A percentile compares a stretch with the other conserved stretches of the same genome.
Conservation (phyloP, 2,329 filamentous ascomycete species). For the Sarocladium oryzae region DNA sequence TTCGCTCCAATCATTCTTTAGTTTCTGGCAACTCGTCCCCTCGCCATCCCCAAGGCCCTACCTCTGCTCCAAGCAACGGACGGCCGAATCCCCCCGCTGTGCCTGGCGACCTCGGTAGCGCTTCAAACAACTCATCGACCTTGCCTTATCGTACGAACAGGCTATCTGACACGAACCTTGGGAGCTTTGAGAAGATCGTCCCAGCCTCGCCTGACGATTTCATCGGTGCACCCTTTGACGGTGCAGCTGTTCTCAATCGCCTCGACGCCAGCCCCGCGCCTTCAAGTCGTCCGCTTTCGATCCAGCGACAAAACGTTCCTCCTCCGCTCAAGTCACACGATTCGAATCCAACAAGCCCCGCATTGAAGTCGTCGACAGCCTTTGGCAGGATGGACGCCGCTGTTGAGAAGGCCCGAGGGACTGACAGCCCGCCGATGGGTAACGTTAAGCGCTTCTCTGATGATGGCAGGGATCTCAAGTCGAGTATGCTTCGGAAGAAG, state of each 20-base stretch:
- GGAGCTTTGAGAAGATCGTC: slow-evolving; percentile 17
- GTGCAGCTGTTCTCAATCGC: slow-evolving; percentile 53
- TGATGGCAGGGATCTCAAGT: slow-evolving; percentile 60
- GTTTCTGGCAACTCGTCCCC: slow-evolving; percentile 45
- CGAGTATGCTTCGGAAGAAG: slow-evolving; percentile 67
- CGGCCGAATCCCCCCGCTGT: slow-evolving; percentile 6
- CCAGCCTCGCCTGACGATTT: slow-evolving; percentile 46
- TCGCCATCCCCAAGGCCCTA: slow-evolving; percentile 33
- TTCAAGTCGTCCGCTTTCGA: slow-evolving; percentile 18
- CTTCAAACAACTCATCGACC: slow-evolving; percentile 12
- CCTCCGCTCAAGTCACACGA: slow-evolving; percentile 11
- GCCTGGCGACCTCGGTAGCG: slow-evolving; percentile 10
- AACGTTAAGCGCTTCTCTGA: slow-evolving; percentile 72
- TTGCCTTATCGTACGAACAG: slow-evolving; percentile 15
- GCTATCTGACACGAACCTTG: slow-evolving; percentile 15
- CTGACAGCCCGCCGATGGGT: slow-evolving; percentile 21
- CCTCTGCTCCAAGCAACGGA: slow-evolving; percentile 11
- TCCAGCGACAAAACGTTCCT: slow-evolving; percentile 23
- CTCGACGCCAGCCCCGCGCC: slow-evolving; percentile 36
- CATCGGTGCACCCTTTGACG: slow-evolving; percentile 60
- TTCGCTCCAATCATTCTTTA: slow-evolving; percentile 39
- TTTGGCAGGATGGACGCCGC: slow-evolving; percentile 12
- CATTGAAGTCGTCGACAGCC: neutral
- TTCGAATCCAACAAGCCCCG: neutral
- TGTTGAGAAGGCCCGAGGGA: slow-evolving; percentile 21